Base-by-base conservation (phyloP, 345 rosid species). In the Boechera stricta region DNA sequence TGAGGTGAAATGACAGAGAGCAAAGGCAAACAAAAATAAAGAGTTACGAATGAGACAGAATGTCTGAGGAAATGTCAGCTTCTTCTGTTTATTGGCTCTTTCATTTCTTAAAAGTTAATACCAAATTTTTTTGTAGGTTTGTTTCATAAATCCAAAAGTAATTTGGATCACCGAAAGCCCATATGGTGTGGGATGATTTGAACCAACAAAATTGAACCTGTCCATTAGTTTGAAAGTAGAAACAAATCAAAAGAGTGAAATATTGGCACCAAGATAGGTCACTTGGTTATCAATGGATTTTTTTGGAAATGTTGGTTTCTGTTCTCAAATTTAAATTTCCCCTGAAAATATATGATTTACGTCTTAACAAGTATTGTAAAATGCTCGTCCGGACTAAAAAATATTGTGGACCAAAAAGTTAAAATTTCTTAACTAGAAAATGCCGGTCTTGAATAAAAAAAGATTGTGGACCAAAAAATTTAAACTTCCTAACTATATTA, bases 1-100 rank as follows among this genome's bases (percentile, higher is more conserved):
- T 48, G 61, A 75, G 28, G 44, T 67, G 79, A 76, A 68, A 68
- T 68, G 64, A 60, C 79, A 51, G 69, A 76, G 74, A 76, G 62
- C 29, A 59, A 39, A 59, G 2, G 44, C 35, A 8, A 39, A 58
- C 10, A 4, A n/a, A 64, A 13, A 53, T 5, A 26, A 72, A 35
- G 59, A 74, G 49, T 45, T 74, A 56, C 78, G 57, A 64, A 35
- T 74, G 68, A 75, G 74, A 67, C 79, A 75, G 54, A 67, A 58
- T 65, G 56, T 64, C 68, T 75, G 53, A 67, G 73, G 79, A 36
- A 48, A 75, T 68, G 54, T 75, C 70, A 53, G 31, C 53, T 32
- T 73, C 66, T 11, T 66, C 53, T 48, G 52, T 48, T 15, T 59
- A 7, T 65, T 44, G 57, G 38, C 47, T 41, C 11, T 53, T 73